Conservation (phyloP, 108 stramenopile genomes). For the Skeletonema marinoi region DNA sequence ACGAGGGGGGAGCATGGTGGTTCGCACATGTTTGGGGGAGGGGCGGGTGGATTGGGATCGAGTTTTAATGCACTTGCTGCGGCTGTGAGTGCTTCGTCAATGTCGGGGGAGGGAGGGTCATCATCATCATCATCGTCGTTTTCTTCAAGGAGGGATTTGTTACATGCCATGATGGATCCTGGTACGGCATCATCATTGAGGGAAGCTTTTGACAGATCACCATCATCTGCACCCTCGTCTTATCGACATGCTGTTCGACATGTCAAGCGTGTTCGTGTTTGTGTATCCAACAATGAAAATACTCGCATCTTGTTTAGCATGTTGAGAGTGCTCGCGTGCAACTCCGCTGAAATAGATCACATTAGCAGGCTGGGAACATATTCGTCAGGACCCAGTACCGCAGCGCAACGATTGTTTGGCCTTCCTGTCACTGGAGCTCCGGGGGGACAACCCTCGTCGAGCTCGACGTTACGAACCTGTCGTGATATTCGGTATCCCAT, state of each 20-base stretch:
- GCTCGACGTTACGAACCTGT: conserved; percentile 61
- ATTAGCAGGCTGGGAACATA: conserved; percentile 46
- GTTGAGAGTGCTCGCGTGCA: conserved; percentile 79
- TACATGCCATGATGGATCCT: conserved; percentile 14
- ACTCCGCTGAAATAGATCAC: conserved; percentile 63
- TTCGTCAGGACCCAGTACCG: conserved; percentile 8
- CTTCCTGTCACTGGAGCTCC: conserved; percentile 29
- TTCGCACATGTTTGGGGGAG: neutral
- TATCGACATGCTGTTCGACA: neutral
- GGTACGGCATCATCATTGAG: conserved; percentile 5
- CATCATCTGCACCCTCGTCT: neutral
- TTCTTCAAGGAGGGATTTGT: neutral
- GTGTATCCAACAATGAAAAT: conserved; percentile 96
- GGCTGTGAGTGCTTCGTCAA: conserved; percentile 3
- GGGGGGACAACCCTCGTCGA: conserved; percentile 11
- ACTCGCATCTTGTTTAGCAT: conserved; percentile 84
- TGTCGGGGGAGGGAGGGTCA: neutral
- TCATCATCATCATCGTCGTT: neutral
- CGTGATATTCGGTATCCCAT: conserved; percentile 86
- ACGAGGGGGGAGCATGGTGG: conserved; percentile 70
- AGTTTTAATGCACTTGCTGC: conserved; percentile 12
- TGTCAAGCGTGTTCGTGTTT: conserved; percentile 89
- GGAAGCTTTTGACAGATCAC: conserved; percentile 8
- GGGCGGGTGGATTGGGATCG: neutral
- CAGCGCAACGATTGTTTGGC: conserved; percentile 48